Evolutionary conservation across 352 stramenopile species (phyloP).

Genomic region (Plasmopara viticola): DNA sequence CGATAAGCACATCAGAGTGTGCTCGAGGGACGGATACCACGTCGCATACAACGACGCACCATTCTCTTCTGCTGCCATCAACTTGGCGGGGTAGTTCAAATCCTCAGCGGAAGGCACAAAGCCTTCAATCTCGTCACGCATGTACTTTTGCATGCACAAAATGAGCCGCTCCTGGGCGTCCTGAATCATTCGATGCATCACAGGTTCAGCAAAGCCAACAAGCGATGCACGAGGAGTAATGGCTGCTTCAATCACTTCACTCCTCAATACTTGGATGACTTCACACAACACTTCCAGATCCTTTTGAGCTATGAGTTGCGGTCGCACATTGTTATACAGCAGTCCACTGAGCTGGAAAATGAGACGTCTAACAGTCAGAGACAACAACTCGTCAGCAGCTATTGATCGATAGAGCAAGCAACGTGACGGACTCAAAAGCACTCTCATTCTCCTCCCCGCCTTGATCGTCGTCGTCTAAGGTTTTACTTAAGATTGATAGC

Average conservation of each 20-base stretch:
- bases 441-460: slow-evolving; percentile 36
- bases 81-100: slow-evolving; percentile 69
- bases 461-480: slow-evolving; percentile 21
- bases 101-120: slow-evolving; percentile 50
- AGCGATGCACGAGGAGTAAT: slow-evolving; percentile 49
- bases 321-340: slow-evolving; percentile 66
- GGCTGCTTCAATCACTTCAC: slow-evolving; percentile 65
- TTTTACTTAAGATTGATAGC: slow-evolving; percentile 15
- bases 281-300: slow-evolving; percentile 75
- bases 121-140: slow-evolving; percentile 77
- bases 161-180: slow-evolving; percentile 80
- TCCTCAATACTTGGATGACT: slow-evolving; percentile 68
- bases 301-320: slow-evolving; percentile 63
- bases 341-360: slow-evolving; percentile 72
- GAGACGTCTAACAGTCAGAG: slow-evolving; percentile 34
- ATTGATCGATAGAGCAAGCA: not conserved
- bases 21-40: slow-evolving; percentile 79
- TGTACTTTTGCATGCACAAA: slow-evolving; percentile 79
- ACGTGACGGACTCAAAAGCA: slow-evolving; percentile 54
- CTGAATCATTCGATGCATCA: slow-evolving; percentile 81
- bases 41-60: slow-evolving; percentile 57
- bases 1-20: slow-evolving; percentile 79
- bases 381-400: slow-evolving; percentile 1
- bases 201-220: slow-evolving; percentile 54
- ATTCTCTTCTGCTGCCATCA: slow-evolving; percentile 28